These are phyloP conservation scores for Chrysosporium keratinophilum DNA, from an alignment of 2,329 filamentous ascomycete species.

Conservation along the genomic window DNA sequence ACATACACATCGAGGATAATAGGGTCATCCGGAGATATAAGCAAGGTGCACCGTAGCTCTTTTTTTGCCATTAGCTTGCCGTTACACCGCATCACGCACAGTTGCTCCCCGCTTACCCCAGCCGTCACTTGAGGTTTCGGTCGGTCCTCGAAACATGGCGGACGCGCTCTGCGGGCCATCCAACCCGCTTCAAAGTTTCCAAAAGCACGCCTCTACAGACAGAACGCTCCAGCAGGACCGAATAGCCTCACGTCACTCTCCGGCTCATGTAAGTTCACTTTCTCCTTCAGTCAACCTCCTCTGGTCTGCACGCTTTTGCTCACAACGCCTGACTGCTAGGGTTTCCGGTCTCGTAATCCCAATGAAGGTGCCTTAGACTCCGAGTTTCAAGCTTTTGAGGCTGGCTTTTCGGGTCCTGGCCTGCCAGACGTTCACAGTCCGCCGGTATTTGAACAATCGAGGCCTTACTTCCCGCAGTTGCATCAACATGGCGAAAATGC, in stretches of 20 bases:
- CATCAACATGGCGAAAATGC: slow-evolving; percentile 20
- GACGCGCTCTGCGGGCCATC: slow-evolving; percentile 64
- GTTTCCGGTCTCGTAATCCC: slow-evolving; percentile 51
- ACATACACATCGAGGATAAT: too few species aligned
- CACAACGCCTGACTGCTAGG: slow-evolving; percentile 32
- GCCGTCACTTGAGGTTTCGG: background rate
- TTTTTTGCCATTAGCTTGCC: too few species aligned
- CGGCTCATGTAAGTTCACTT: slow-evolving; percentile 42
- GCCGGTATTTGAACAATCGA: slow-evolving; percentile 19
- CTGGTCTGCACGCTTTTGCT: background rate
- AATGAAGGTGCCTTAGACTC: slow-evolving; percentile 49
- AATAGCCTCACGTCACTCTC: slow-evolving; percentile 44
- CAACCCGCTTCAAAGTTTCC: slow-evolving; percentile 62
- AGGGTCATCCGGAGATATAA: too few species aligned
- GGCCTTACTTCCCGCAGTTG: slow-evolving; percentile 18
- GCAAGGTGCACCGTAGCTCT: too few species aligned
- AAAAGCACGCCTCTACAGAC: slow-evolving; percentile 59
- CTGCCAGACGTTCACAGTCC: slow-evolving; percentile 26
- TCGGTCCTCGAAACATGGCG: slow-evolving; percentile 42
- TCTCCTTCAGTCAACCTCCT: background rate
- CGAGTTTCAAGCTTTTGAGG: slow-evolving; percentile 61
- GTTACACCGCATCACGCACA: background rate
- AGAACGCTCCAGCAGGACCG: slow-evolving; percentile 65
- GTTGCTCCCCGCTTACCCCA: background rate
- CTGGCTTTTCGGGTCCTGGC: slow-evolving; percentile 25